Base-by-base conservation (phyloP, 2,329 filamentous ascomycete genomes). In the Leptographium flavum region DNA sequence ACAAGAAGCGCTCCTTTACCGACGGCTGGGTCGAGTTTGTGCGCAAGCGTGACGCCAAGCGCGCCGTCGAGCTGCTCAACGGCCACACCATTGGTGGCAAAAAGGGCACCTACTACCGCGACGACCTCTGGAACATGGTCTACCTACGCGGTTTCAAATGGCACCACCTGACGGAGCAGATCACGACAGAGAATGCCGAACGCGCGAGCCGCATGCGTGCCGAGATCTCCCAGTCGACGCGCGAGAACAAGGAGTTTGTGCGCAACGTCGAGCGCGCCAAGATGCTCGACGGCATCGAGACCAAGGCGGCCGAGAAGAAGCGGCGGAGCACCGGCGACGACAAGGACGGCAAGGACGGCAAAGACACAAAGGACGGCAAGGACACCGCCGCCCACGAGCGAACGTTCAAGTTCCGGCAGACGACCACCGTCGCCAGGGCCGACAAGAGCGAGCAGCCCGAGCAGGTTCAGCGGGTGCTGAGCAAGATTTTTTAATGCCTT, bases 11-110 rank as follows among this genome's bases (percentile, higher is more conserved):
- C 48, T 75, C 75, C n/a, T 92, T 79, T 63, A 81, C 77, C 4
- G 87, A 93, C 61, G 87, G 86, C 39, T 93, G 86, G 86, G 77
- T 92, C 25, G 87, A 93, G 60, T 93, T 90, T 55, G 61, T 77
- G 31, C 70, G 73, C 50, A 92, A 92, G 62, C 71, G 72, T 51
- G 79, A 88, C 50, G 86, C 86, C 31, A 87, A 88, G 60, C 67
- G 74, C n/a, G 81, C 76, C 0, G 83, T 79, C 42, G 81, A 86
- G 53, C 70, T 83, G 23, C 68, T 93, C 42, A 93, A 93, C 57
- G 81, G 82, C 36, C 75, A 74, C 50, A 84, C 74, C 13, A 83
- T 92, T 48, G 85, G 85, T 42, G 86, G 86, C 23, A 88, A 88
- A 65, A 93, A 93, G 65, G 74, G 84, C 13, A 76, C 74, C 41